Evolutionary conservation across 2,329 filamentous ascomycete genomes (phyloP).

Genomic region (Aspergillus tamarii): DNA sequence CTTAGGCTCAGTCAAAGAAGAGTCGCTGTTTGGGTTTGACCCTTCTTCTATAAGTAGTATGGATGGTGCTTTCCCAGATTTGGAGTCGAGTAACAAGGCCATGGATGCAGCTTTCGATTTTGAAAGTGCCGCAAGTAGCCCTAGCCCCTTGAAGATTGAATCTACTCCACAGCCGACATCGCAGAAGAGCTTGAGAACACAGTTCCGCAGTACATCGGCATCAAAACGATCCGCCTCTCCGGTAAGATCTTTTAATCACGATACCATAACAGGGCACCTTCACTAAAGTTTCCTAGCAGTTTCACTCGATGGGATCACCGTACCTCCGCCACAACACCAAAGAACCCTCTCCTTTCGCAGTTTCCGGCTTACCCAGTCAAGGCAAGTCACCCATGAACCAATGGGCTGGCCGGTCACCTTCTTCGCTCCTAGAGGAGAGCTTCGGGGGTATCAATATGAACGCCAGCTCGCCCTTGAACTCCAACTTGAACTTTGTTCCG

Average conservation of each 20-base stretch:
- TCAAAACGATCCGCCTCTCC: conserved; percentile 31
- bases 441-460: conserved; percentile 52
- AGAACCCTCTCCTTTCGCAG: conserved; percentile 43
- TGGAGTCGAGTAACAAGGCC: conserved; percentile 50
- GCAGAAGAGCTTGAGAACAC: conserved; percentile 29
- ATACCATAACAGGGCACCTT: neutral
- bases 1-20: conserved; percentile 40
- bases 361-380: conserved; percentile 32
- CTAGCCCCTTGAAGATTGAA: conserved; percentile 44
- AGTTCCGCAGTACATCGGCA: conserved; percentile 32
- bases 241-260: conserved; percentile 26
- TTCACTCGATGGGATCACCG: conserved; percentile 27
- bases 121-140: conserved; percentile 52
- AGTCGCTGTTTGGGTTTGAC: conserved; percentile 45
- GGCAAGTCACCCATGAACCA: conserved; percentile 38
- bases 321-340: conserved; percentile 41
- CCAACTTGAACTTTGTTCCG: conserved; percentile 40
- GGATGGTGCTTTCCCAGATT: conserved; percentile 39
- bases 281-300: conserved; percentile 18
- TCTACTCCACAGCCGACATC: conserved; percentile 26
- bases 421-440: conserved; percentile 48
- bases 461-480: conserved; percentile 45
- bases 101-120: conserved; percentile 55
- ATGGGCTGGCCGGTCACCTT: conserved; percentile 48
- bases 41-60: conserved; percentile 35